phyloP scores from a whole-genome alignment of 2,329 filamentous ascomycete species.

The Scopulariopsis brevicaulis region DNA sequence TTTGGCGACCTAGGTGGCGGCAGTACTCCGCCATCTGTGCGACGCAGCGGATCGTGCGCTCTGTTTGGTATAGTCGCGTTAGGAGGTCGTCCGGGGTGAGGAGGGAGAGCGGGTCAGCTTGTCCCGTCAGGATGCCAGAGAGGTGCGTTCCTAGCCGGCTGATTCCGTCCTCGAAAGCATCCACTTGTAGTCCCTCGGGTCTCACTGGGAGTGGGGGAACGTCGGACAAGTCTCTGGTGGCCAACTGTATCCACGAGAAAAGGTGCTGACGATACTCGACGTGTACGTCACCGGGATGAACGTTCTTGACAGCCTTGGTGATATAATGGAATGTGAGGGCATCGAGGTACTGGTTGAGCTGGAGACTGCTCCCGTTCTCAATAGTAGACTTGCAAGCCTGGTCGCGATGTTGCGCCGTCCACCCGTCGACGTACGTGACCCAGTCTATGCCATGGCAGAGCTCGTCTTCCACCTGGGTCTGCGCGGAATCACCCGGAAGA shows the following conservation, averaged over 20 bases:
- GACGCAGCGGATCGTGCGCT: neutral
- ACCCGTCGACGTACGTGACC: neutral
- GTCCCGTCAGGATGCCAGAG: constrained; percentile 16
- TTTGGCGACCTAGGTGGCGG: neutral
- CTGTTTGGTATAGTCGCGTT: neutral
- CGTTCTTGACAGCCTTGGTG: neutral
- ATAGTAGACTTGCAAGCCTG: neutral
- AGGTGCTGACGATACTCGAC: neutral
- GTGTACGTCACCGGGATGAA: neutral
- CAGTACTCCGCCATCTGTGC: neutral
- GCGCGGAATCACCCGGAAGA: neutral
- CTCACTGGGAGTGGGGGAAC: neutral
- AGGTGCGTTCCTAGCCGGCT: constrained; percentile 6
- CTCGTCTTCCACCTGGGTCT: neutral
- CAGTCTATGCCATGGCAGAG: neutral
- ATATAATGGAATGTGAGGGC: neutral
- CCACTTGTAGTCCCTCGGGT: neutral
- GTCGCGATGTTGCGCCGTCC: neutral
- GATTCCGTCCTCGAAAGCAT: neutral
- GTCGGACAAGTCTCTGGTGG: neutral
- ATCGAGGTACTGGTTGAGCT: neutral
- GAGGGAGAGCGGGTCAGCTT: constrained; percentile 8
- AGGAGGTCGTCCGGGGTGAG: neutral
- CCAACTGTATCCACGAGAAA: neutral
- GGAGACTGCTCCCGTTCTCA: neutral